A percentile compares a stretch with the other conserved stretches of the same genome.
These are phyloP conservation scores for Trametes sanguinea DNA, from an alignment of 768 basidiomycete species.

Conservation along the genomic window DNA sequence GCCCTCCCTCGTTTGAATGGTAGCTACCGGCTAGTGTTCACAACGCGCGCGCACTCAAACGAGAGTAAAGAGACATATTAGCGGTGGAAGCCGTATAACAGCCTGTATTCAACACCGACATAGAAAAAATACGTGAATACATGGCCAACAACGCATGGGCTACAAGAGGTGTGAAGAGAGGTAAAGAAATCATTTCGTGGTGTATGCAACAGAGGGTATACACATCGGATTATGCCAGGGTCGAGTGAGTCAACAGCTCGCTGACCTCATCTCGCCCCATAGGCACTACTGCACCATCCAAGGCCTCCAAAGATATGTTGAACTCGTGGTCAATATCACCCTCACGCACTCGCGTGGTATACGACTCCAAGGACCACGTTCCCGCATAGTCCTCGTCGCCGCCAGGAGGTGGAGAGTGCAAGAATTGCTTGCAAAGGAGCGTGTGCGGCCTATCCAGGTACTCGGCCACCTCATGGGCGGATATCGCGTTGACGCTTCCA, in stretches of 20 bases:
- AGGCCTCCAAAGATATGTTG: background rate
- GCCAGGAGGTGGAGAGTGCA: background rate
- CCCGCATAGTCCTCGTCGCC: background rate
- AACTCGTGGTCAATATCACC: background rate
- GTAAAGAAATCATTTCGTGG: background rate
- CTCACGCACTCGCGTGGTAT: background rate
- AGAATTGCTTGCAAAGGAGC: background rate
- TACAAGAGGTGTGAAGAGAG: no score
- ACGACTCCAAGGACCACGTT: background rate
- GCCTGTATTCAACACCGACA: no score
- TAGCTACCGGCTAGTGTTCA: no score
- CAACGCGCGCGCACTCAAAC: no score
- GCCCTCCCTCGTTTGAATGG: no score
- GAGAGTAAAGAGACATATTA: no score
- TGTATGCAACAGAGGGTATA: background rate
- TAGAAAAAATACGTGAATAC: no score
- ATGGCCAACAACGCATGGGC: no score
- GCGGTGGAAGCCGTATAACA: no score
- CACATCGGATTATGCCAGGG: no score
- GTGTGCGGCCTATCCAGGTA: background rate
- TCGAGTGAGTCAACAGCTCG: no score
- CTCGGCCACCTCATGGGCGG: background rate
- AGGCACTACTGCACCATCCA: background rate
- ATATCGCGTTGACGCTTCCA: background rate
- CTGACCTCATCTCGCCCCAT: slow-evolving; percentile 4